Conservation (phyloP, 805 yeast species). For the Zygoascus tannicola region DNA sequence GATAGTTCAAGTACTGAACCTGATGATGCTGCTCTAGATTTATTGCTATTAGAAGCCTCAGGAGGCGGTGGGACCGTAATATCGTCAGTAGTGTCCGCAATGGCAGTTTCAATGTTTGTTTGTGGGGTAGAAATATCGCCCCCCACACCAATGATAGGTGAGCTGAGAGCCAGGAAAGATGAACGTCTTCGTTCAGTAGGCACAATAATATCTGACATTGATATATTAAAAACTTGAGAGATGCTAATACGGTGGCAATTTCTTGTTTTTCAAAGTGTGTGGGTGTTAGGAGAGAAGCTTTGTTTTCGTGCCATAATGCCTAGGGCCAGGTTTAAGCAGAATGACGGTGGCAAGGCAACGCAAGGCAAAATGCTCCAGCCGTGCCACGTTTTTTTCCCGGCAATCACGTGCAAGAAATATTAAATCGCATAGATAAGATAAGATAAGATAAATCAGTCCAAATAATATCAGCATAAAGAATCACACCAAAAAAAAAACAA, state of each 20-base stretch:
- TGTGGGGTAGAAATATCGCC: not conserved
- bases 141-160: not conserved
- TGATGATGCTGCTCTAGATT: not conserved
- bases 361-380: too few species aligned
- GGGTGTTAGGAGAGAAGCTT: not conserved
- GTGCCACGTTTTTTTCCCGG: too few species aligned
- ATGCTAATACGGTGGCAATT: too few species aligned
- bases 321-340: not conserved
- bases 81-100: constrained; percentile 6
- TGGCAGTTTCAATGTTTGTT: constrained; percentile 1
- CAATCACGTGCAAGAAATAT: too few species aligned
- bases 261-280: not conserved
- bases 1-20: not conserved
- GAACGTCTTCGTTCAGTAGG: not conserved
- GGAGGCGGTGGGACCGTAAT: not conserved
- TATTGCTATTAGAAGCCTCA: not conserved
- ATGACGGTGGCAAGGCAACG: too few species aligned
- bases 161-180: not conserved
- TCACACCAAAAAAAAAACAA: not conserved
- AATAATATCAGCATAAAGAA: not conserved
- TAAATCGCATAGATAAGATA: too few species aligned
- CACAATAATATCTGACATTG: too few species aligned
- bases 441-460: too few species aligned
- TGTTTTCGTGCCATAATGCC: too few species aligned
- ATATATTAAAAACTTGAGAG: too few species aligned